Base-by-base conservation (phyloP, 2,329 filamentous ascomycete genomes). In the Plectosphaerella cucumerina region DNA sequence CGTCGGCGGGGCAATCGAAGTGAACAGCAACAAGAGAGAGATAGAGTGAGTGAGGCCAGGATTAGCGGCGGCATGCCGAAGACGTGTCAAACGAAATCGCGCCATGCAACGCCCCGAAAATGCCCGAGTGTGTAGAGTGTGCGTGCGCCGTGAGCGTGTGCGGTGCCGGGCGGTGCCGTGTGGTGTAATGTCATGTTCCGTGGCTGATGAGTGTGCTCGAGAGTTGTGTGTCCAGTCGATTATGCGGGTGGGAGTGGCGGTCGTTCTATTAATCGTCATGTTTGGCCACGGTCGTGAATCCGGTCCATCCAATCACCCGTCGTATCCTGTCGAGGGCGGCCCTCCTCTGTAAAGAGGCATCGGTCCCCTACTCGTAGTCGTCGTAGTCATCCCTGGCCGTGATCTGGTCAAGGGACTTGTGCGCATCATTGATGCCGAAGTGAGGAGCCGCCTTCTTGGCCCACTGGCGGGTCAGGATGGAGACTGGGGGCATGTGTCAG, bases 391-490 rank as follows among this genome's bases (percentile, higher is more conserved):
- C 57, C 50, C 37, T 42, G 20, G 51, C 45, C 15, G 64, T 62
- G 54, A 76, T 65, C 54, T 81, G 73, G 54, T 82, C 79, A 53
- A 82, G 69, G 43, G 73, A 70, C 49, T 78, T 60, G 43, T 76
- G 65, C 21, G 70, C 70, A 53, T 82, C 74, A 23, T 66, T 66
- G 54, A 86, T 75, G 54, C 77, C 80, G 53, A 84, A 83, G 48
- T 75, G 64, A 23, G 68, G 62, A 4, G 81, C 81, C 60, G 89
- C 88, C 69, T 87, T 88, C 79, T 96, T 97, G 52, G 91, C 90
- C 94, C 94, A 99, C 64, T 89, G 84, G 61, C 93, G 89, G 34
- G 92, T 89, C 55, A 96, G 79, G 62, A 97, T 91, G 22, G 93
- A 97, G 61, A 91, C 92, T 96, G 42, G 4, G 26, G 3, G 2